Evolutionary conservation across 192 early-diverging fungal species (phyloP), one percentile per base, ranked within the genome.

Genomic region (Coemansia sp.): DNA sequence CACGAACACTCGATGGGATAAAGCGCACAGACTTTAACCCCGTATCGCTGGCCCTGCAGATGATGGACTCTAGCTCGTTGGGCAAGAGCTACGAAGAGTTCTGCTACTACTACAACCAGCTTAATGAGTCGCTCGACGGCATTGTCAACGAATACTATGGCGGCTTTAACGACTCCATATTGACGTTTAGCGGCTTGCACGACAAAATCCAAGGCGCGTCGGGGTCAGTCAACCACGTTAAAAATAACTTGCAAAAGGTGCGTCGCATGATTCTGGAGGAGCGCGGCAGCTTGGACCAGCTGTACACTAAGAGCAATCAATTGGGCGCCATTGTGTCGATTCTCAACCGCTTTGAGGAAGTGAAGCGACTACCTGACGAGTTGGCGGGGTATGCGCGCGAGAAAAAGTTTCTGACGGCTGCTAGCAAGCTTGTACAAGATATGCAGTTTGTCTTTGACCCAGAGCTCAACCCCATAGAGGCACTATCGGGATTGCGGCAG

Each of bases 121-220:
- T 94, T 36, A 88, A 93, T 74, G 77, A 82, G 40, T 91, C 91
- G 36, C 82, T 94, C 52, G 85, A 90, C 55, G 85, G 82, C 29
- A 92, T 94, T 60, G 90, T 91, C 10, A 85, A 93, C 74, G 93
- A 92, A 63, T 93, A 91, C 73, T 93, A 94, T 65, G 88, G 89
- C 40, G 91, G 93, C 12, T 94, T 94, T 69, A 94, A 92, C 66
- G 89, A 90, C 52, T 93, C 93, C 8, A 94, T 94, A 71, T 81
- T 91, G 79, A 91, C 90, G 54, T 94, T 92, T 67, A 90, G 93
- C 22, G 93, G 91, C 16, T 87, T 94, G 13, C 85, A 92, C 40
- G 87, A 91, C 36, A 88, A 88, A 68, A 90, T 94, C 66, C 80
- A 85, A 51, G 88, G 86, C 78, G 85, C 93, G 1, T 89, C 90